Conservation (phyloP, 805 yeast genomes). For the Barnettozyma vustinii region DNA sequence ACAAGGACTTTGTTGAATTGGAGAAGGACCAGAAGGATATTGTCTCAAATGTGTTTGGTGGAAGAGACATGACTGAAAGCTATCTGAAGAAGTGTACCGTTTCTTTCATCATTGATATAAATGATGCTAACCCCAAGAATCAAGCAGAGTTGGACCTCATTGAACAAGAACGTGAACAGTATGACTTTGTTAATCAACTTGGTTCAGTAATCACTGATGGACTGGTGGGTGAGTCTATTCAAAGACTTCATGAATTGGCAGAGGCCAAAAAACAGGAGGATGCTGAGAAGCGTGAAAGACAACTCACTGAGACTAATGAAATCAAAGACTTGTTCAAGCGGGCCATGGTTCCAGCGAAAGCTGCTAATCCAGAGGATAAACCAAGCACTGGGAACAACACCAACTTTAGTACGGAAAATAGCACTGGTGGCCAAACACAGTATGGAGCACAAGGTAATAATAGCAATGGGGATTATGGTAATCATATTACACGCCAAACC, state of each 20-base stretch:
- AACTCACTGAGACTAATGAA: not conserved
- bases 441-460: not conserved
- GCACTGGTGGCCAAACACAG: not conserved
- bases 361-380: constrained; percentile 10
- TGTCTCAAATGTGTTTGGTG: constrained; percentile 29
- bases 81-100: constrained; percentile 27
- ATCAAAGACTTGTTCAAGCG: constrained; percentile 4
- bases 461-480: not conserved
- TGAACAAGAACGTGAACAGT: constrained; percentile 8
- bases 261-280: constrained; percentile 6
- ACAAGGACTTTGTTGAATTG: constrained; percentile 22
- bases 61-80: constrained; percentile 25
- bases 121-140: constrained; percentile 3
- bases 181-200: constrained; percentile 18
- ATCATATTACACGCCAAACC: constrained; percentile 1
- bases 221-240: constrained; percentile 12
- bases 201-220: constrained; percentile 18
- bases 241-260: constrained; percentile 13
- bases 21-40: constrained; percentile 26
- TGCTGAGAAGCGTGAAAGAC: not conserved
- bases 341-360: constrained; percentile 6
- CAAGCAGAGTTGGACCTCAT: constrained; percentile 1
- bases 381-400: not conserved
- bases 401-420: not conserved
- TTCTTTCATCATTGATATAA: constrained; percentile 21